Conservation (phyloP, 805 yeast genomes). For the Kuraishia capsulata region DNA sequence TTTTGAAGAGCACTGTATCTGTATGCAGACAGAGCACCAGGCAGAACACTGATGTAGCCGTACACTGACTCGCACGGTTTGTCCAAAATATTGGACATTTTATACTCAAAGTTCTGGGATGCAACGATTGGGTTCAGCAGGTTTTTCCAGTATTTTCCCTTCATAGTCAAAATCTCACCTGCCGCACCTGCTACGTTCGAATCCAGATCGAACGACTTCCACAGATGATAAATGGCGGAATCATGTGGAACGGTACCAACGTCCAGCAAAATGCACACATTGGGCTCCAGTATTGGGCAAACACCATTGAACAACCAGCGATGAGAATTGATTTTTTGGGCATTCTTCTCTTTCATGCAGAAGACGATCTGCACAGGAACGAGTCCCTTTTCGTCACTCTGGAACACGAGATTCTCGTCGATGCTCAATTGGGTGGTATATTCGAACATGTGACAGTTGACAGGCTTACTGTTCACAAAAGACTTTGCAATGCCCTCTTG, state of each 20-base stretch:
- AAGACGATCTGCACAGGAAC: slow-evolving; percentile 93
- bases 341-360: slow-evolving; percentile 86
- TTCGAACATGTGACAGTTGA: slow-evolving; percentile 90
- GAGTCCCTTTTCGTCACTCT: slow-evolving; percentile 81
- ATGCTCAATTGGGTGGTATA: slow-evolving; percentile 93
- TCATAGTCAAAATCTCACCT: slow-evolving; percentile 94
- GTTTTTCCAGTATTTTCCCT: slow-evolving; percentile 79
- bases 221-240: slow-evolving; percentile 80
- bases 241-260: slow-evolving; percentile 97
- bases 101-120: slow-evolving; percentile 92
- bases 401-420: slow-evolving; percentile 81
- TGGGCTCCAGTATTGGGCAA: slow-evolving; percentile 88
- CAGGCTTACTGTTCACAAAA: slow-evolving; percentile 83
- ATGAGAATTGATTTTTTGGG: slow-evolving; percentile 93
- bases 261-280: slow-evolving; percentile 80
- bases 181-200: slow-evolving; percentile 99
- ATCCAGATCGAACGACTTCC: slow-evolving; percentile 96
- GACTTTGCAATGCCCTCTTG: slow-evolving; percentile 98
- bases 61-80: slow-evolving; percentile 89
- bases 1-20: slow-evolving; percentile 80
- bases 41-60: slow-evolving; percentile 89
- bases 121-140: slow-evolving; percentile 88
- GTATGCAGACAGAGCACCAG: slow-evolving; percentile 95
- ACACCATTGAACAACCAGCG: slow-evolving; percentile 96
- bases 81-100: slow-evolving; percentile 92